Conservation (phyloP, 2,329 filamentous ascomycete genomes). For the Paraconiothyrium sp. region DNA sequence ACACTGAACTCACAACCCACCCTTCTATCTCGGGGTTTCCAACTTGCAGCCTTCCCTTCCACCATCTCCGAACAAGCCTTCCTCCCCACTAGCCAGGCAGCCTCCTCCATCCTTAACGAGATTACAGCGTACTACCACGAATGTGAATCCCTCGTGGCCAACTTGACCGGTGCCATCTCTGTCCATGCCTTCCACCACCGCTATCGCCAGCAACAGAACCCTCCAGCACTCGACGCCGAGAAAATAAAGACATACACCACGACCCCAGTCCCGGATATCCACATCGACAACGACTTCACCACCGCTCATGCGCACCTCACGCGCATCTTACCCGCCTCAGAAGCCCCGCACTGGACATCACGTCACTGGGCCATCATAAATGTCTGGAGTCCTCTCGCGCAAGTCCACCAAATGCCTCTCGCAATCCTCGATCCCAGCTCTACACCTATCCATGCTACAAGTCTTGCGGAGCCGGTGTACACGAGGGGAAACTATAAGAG, state of each 20-base stretch:
- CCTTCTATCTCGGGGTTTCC: slow-evolving; percentile 1
- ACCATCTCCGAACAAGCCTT: slow-evolving; percentile 3
- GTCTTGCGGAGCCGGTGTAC: slow-evolving; percentile 7
- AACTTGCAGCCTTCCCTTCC: not conserved
- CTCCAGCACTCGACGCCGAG: not conserved
- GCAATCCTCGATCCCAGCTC: slow-evolving; percentile 5
- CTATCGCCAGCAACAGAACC: slow-evolving; percentile 6
- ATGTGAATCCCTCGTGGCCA: slow-evolving; percentile 6
- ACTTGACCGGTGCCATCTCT: slow-evolving; percentile 2
- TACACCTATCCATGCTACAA: not conserved
- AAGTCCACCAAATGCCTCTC: slow-evolving; percentile 9
- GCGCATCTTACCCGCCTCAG: not conserved
- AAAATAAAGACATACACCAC: slow-evolving; percentile 11
- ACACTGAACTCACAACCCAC: slow-evolving; percentile 1
- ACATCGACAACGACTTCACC: slow-evolving; percentile 15
- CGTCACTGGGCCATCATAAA: slow-evolving; percentile 15
- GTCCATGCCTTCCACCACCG: slow-evolving; percentile 12
- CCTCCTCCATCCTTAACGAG: not conserved
- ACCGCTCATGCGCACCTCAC: slow-evolving; percentile 7
- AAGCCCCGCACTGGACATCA: not conserved
- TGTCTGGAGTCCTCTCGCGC: slow-evolving; percentile 7
- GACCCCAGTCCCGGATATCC: slow-evolving; percentile 12
- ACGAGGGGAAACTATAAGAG: slow-evolving; percentile 11
- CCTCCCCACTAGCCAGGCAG: not conserved
- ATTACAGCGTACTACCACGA: slow-evolving; percentile 1